phyloP scores from a whole-genome alignment of 805 yeast species.

The Blastobotrys robertii region DNA sequence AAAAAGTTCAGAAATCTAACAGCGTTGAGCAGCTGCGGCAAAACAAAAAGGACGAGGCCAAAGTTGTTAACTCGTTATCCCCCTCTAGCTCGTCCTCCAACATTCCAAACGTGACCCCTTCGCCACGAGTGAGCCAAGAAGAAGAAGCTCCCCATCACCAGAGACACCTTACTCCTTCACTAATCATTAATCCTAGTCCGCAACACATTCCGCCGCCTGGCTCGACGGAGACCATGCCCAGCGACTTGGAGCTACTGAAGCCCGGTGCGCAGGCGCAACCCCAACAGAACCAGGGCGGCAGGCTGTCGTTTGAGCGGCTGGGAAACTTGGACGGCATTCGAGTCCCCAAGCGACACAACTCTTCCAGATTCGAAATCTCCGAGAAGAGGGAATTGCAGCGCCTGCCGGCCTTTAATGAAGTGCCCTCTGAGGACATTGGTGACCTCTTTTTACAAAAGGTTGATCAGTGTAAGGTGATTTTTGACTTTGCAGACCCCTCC shows the following conservation, averaged over 20 bases:
- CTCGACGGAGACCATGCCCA: constrained; percentile 29
- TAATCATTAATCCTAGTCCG: constrained; percentile 1
- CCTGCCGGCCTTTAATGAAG: constrained; percentile 83
- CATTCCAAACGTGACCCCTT: constrained; percentile 5
- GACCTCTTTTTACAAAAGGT: constrained; percentile 77
- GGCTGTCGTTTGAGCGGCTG: constrained; percentile 47
- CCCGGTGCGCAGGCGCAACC: constrained; percentile 9
- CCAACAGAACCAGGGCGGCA: constrained; percentile 23
- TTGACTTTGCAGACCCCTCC: constrained; percentile 90
- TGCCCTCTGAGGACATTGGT: constrained; percentile 68
- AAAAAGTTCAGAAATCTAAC: constrained; percentile 2
- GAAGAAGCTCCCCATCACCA: constrained; percentile 3
- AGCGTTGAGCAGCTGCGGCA: constrained; percentile 11
- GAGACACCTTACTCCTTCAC: neutral
- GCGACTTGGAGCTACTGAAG: constrained; percentile 20
- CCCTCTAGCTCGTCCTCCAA: too few species aligned
- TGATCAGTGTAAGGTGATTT: constrained; percentile 89
- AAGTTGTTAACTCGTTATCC: too few species aligned
- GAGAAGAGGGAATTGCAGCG: constrained; percentile 54
- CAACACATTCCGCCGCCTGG: constrained; percentile 25
- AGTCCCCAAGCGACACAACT: constrained; percentile 84
- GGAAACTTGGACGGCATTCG: constrained; percentile 76
- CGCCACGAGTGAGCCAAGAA: constrained; percentile 2
- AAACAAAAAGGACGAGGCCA: constrained; percentile 7
- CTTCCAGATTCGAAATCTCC: constrained; percentile 82